A percentile compares a stretch with the other conserved stretches of the same genome.
These are phyloP conservation scores for Phyllosticta ampelicida DNA, from an alignment of 2,329 filamentous ascomycete genomes.

Conservation along the genomic window DNA sequence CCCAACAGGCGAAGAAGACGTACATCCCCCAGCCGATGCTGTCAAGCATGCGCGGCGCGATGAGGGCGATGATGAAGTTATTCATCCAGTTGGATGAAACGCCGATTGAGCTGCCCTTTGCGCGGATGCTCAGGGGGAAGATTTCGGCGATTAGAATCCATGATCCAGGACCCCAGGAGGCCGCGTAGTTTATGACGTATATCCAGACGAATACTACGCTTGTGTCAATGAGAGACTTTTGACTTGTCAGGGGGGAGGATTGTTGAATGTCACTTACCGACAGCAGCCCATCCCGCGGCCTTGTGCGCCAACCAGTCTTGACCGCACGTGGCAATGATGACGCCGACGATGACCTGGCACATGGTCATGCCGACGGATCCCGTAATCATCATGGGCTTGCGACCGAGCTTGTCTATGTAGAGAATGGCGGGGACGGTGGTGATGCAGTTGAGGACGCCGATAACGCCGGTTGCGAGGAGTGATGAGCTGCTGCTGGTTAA, in stretches of 20 bases:
- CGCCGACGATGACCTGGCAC: constrained; percentile 15
- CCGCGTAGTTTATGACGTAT: constrained; percentile 46
- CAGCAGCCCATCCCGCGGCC: constrained; percentile 44
- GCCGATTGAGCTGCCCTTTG: constrained; percentile 40
- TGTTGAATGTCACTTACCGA: too few relatives aligned
- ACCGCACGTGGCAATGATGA: constrained; percentile 43
- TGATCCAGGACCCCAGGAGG: constrained; percentile 64
- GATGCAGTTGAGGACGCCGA: constrained; percentile 47
- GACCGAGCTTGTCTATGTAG: constrained; percentile 43
- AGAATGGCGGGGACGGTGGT: constrained; percentile 45
- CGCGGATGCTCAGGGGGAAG: constrained; percentile 36
- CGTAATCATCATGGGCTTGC: constrained; percentile 39
- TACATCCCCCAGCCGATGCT: constrained; percentile 39
- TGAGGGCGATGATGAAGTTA: constrained; percentile 53
- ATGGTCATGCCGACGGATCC: constrained; percentile 43
- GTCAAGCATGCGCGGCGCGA: constrained; percentile 53
- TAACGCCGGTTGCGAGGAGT: constrained; percentile 43
- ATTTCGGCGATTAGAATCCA: constrained; percentile 45
- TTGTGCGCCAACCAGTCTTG: constrained; percentile 40
- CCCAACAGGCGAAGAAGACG: constrained; percentile 21
- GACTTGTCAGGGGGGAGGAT: too few relatives aligned
- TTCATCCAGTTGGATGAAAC: constrained; percentile 48
- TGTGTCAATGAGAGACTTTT: constrained; percentile 8
- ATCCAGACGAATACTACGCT: constrained; percentile 14
- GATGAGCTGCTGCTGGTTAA: constrained; percentile 25